phyloP scores from a whole-genome alignment of 164 flowering plant species.

The Litsea cubeba region DNA sequence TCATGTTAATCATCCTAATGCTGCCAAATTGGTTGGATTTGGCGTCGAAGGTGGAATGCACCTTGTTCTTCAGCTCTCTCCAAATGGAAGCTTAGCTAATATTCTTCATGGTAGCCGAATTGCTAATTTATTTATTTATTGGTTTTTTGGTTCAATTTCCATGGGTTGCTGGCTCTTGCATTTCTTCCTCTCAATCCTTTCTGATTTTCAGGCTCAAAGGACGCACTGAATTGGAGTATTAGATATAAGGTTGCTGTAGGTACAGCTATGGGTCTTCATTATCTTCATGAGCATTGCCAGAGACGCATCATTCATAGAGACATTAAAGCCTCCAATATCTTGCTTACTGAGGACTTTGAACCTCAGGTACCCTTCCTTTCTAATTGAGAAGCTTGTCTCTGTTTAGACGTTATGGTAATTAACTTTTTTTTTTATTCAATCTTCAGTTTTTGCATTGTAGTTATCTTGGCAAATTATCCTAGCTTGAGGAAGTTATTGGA shows the following conservation, averaged over 20 bases:
- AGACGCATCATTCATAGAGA: conserved; percentile 88
- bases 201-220: conserved; percentile 43
- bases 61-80: conserved; percentile 83
- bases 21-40: conserved; percentile 80
- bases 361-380: conserved; percentile 52
- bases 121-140: not conserved
- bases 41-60: conserved; percentile 96
- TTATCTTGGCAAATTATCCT: too few relatives aligned
- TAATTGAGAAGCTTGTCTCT: not conserved
- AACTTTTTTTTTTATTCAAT: too few relatives aligned
- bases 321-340: conserved; percentile 77
- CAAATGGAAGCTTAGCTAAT: conserved; percentile 82
- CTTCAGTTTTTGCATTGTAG: too few relatives aligned
- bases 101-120: conserved; percentile 57
- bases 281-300: conserved; percentile 85
- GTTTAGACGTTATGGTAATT: too few relatives aligned
- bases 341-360: conserved; percentile 78
- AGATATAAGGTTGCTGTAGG: conserved; percentile 78
- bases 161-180: not conserved
- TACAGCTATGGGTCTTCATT: conserved; percentile 67
- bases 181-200: conserved; percentile 11
- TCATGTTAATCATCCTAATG: conserved; percentile 85
- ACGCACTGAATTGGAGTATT: conserved; percentile 49
- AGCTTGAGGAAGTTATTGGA: not conserved
- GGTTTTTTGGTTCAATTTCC: not conserved